Evolutionary conservation across 345 rosid genomes (phyloP), one percentile per base, ranked within the genome.

Genomic region (Bruguiera gymnorhiza): DNA sequence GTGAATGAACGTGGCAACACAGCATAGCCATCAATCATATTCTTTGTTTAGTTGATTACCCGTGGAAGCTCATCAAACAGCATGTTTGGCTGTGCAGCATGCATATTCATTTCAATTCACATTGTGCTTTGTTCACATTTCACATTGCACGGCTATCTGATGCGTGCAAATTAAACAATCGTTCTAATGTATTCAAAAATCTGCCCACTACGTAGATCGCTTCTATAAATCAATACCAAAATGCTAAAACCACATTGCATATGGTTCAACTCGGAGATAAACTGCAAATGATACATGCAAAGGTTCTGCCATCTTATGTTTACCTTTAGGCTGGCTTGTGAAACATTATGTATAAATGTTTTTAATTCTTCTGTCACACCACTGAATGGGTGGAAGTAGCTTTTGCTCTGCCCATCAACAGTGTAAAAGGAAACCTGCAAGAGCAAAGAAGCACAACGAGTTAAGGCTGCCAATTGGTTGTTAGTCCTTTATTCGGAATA

Each of bases 351-450:
- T 70, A 94, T 62, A 76, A 95, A 91, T 16, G 92, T 73, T 80
- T 91, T 91, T 58, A 95, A 64, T 75, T 94, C 98, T 77, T 91
- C 95, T 3, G 88, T 82, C 71, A 94, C 96, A 78, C 97, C 98
- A 69, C 96, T 70, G 79, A 95, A 95, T 27, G 97, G 89, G 76
- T 87, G 83, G 81, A 95, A 91, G 68, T 71, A 76, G 83, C 82
- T 86, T 68, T 82, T 83, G 23, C 82, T 66, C 20, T 76, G 73
- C 63, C 95, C 95, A 80, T 84, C 86, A 53, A 80, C 91, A 60
- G 81, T 75, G 29, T 80, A 87, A 70, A 83, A 60, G 23, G 80
- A 73, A 62, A 81, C 92, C 99, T 94, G 87, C 54, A 62, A 73
- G 39, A 52, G 27, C 36, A 65, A 32, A 51, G 52, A 30, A 63